Evolutionary conservation across 1,284 basidiomycete genomes (phyloP), one percentile per base, ranked within the genome.

Genomic region (Apiotrichum siamense): DNA sequence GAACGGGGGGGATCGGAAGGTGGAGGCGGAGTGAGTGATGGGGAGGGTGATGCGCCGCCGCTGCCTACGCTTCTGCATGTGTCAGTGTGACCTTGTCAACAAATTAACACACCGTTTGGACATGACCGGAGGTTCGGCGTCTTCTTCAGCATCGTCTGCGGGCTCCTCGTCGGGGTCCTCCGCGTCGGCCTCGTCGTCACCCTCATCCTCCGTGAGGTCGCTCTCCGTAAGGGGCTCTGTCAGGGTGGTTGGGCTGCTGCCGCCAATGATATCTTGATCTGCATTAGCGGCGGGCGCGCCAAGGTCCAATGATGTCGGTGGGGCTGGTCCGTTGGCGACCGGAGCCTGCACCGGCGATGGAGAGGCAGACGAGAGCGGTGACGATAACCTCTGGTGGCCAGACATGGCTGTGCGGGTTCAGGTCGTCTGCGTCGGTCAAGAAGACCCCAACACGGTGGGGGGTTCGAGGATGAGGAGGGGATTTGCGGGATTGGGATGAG

Each of bases 191-290:
- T 50, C 50, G 7, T 51, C 54, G 13, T 35, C 50, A 5, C 55
- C 55, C 18, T 57, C 57, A 15, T 60, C 60, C 25, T 63, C 62
- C 3, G 62, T 64, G 35, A 64, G 51, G 45, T 59, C 57, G 44
- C 57, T 59, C n/a, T 59, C 57, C 2, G 54, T 59, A 25, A 59
- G 47, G 4, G 57, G 50, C 29, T 55, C 53, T 3, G 57, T 59
- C 26, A 55, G 38, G 1, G 57, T 59, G 15, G 57, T 59, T n/a
- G 57, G 57, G 29, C 54, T 55, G 43, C 57, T 59, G 21, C 57
- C 51, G 20, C 56, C 56, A 7, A 57, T 23, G 23, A 57, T 44
- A 37, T 50, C 56, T 15, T 57, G 52, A 2, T 51, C 48, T 11
- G 32, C 20, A 2, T 42, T 20, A 3, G 29, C 44, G 15, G 46